Conservation (phyloP, 108 stramenopile species). For the Craspedostauros australis region DNA sequence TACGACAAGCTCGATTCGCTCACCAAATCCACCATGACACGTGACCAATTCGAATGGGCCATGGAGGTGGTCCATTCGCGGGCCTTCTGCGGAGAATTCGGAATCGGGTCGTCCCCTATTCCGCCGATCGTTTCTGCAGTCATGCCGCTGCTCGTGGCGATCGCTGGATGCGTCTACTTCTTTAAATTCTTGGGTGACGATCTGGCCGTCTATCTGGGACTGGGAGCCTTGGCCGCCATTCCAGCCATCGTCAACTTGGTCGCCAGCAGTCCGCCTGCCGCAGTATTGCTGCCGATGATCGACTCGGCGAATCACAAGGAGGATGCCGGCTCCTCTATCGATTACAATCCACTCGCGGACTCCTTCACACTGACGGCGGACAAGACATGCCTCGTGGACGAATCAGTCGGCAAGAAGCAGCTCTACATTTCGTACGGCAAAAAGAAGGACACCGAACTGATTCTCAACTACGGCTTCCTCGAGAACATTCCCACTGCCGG, state of each 20-base stretch:
- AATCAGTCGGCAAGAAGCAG: constrained; percentile 41
- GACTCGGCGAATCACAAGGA: constrained; percentile 77
- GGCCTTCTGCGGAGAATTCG: constrained; percentile 40
- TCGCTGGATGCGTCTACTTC: constrained; percentile 14
- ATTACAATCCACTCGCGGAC: constrained; percentile 52
- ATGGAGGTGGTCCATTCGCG: constrained; percentile 82
- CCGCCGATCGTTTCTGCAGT: constrained; percentile 9
- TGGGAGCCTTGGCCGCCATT: constrained; percentile 27
- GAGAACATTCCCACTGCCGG: too few relatives aligned
- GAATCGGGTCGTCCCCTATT: background rate
- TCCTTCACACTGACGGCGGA: constrained; percentile 47
- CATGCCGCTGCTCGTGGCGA: constrained; percentile 16
- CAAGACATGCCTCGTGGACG: constrained; percentile 49
- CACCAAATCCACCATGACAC: constrained; percentile 30
- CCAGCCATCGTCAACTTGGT: constrained; percentile 39
- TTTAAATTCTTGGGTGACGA: constrained; percentile 4
- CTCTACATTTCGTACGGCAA: constrained; percentile 68
- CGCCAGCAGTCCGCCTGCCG: constrained; percentile 18
- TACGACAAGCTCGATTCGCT: constrained; percentile 24
- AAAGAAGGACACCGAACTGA: constrained; percentile 53
- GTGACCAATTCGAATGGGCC: constrained; percentile 66
- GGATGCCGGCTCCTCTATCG: constrained; percentile 59
- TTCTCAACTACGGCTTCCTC: constrained; percentile 78
- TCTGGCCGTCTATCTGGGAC: constrained; percentile 14
- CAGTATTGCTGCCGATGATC: constrained; percentile 67